phyloP scores from a whole-genome alignment of 257 asterid species.

The Avicennia marina region DNA sequence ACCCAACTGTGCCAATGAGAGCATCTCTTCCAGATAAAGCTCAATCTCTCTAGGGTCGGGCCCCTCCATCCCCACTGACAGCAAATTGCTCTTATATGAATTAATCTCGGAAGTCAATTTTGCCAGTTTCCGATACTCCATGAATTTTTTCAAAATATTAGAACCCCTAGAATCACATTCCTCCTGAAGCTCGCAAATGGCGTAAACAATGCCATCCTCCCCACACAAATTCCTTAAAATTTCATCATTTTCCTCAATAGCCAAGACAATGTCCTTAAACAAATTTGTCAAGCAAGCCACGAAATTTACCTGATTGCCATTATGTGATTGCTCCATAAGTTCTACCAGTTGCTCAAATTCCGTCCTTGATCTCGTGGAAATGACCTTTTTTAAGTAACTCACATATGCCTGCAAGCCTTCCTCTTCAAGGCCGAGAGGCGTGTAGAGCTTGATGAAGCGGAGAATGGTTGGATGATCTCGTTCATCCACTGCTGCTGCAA shows the following conservation, averaged over 20 bases:
- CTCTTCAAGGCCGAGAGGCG: constrained; percentile 77
- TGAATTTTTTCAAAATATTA: constrained; percentile 64
- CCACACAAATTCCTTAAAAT: constrained; percentile 77
- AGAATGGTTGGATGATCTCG: constrained; percentile 70
- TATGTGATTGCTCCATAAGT: constrained; percentile 36
- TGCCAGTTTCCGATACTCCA: constrained; percentile 68
- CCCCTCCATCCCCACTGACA: constrained; percentile 65
- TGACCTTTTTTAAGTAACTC: constrained; percentile 62
- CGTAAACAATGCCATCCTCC: constrained; percentile 91
- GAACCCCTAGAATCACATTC: constrained; percentile 92
- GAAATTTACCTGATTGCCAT: constrained; percentile 43
- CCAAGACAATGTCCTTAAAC: constrained; percentile 85
- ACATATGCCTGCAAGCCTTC: constrained; percentile 84
- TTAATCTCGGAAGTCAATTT: constrained; percentile 78
- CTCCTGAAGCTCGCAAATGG: constrained; percentile 89
- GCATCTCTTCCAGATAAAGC: constrained; percentile 84
- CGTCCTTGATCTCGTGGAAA: constrained; percentile 58
- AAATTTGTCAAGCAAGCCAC: constrained; percentile 75
- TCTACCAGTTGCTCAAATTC: constrained; percentile 79
- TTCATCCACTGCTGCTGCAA: constrained; percentile 69
- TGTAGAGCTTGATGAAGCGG: constrained; percentile 70
- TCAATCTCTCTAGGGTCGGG: constrained; percentile 94
- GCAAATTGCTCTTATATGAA: constrained; percentile 72
- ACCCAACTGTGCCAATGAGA: constrained; percentile 73
- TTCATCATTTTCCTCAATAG: constrained; percentile 79